Evolutionary conservation across 768 basidiomycete species (phyloP), one percentile per base, ranked within the genome.

Genomic region (Lyophyllum atratum): DNA sequence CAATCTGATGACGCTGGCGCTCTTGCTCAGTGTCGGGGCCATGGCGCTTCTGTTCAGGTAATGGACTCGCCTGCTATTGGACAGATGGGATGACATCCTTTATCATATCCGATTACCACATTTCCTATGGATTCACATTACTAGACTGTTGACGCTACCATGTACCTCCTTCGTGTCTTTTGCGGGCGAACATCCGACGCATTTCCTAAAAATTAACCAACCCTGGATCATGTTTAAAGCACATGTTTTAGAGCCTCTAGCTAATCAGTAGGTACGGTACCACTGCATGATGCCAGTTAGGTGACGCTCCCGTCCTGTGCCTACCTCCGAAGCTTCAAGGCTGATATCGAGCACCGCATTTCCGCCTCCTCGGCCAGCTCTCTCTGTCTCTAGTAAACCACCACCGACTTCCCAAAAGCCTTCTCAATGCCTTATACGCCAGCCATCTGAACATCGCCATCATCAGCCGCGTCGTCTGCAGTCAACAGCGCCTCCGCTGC

Each of bases 401-500:
- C 14, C 6, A 37, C n/a, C n/a, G 12, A 3, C 34, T 15, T 45
- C 44, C 43, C 10, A 21, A 4, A 44, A 44, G 22, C 43, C 43
- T 28, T 19, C 19, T 34, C 43, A 5, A 29, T 28, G 1, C n/a
- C 22, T 63, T 57, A 74, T 24, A 62, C 60, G 47, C 78, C 77
- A 24, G 65, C 73, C 87, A 89, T 89, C 44, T 80, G 75, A 17
- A 85, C 76, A 63, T 88, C 86, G 28, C 64, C 76, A 44, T 74
- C 71, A 4, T 43, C 68, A 17, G 40, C 55, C 37, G 65, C 71
- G 25, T 65, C 58, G 22, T 66, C 62, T 49, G 80, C 77, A 26
- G 78, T 75, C 22, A 83, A 72, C 10, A 92, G 72, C 7, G 76
- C 79, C 67, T 85, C 80, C 1, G 85, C 86, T 0, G 87, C 89